Conservation (phyloP, 2,329 filamentous ascomycete species). For the Plenodomus lindquistii region DNA sequence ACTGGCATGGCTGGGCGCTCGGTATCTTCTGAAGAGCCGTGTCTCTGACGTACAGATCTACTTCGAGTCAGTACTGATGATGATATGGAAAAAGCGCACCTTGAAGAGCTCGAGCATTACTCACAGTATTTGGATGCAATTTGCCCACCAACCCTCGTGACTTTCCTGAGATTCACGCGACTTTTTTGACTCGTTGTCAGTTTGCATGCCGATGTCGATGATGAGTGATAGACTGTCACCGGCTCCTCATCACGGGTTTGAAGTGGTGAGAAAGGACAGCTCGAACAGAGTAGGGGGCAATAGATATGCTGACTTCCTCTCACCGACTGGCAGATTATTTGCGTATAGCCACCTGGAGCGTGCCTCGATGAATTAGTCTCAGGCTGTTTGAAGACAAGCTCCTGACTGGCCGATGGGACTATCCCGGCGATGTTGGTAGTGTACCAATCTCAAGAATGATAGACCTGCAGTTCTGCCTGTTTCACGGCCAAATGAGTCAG, state of each 20-base stretch:
- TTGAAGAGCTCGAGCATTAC: conserved; percentile 4
- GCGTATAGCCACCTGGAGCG: too few relatives aligned
- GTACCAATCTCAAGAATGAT: conserved; percentile 21
- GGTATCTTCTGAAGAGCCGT: conserved; percentile 23
- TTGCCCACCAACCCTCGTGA: conserved; percentile 28
- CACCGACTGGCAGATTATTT: too few relatives aligned
- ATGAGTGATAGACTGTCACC: conserved; percentile 21
- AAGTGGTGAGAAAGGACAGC: conserved; percentile 3
- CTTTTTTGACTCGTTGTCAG: conserved; percentile 30
- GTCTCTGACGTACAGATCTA: conserved; percentile 40
- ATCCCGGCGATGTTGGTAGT: conserved; percentile 21
- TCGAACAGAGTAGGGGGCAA: neutral
- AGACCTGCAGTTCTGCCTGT: conserved; percentile 30
- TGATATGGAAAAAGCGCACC: neutral
- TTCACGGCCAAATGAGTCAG: conserved; percentile 16
- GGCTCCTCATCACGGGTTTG: conserved; percentile 24
- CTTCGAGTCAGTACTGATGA: conserved; percentile 1
- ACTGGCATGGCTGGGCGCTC: conserved; percentile 30
- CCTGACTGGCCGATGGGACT: conserved; percentile 6
- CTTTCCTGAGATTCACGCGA: conserved; percentile 31
- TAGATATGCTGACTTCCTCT: too few relatives aligned
- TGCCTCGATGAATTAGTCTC: too few relatives aligned
- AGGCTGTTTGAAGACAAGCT: conserved; percentile 8
- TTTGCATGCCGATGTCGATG: conserved; percentile 34
- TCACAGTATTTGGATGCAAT: conserved; percentile 33